Conservation (phyloP, 768 basidiomycete genomes). For the Serendipita indica region DNA sequence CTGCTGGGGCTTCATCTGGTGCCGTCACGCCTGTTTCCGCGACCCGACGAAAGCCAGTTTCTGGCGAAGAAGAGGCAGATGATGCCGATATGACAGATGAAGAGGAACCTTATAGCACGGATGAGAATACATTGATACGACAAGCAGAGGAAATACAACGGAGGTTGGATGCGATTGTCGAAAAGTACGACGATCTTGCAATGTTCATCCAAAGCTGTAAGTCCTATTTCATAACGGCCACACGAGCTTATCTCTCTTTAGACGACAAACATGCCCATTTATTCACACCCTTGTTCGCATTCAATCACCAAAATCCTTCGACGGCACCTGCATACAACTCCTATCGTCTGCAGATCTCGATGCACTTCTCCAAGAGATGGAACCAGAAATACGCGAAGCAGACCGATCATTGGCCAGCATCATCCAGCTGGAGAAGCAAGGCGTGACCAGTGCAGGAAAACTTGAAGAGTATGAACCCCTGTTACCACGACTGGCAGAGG, state of each 20-base stretch:
- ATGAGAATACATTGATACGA: slow-evolving; percentile 33
- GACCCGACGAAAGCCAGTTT: too few relatives aligned
- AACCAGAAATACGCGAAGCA: slow-evolving; percentile 66
- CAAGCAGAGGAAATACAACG: slow-evolving; percentile 47
- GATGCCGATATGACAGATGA: slow-evolving; percentile 27
- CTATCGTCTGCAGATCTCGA: slow-evolving; percentile 58
- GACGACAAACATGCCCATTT: slow-evolving; percentile 65
- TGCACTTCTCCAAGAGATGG: slow-evolving; percentile 61
- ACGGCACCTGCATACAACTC: slow-evolving; percentile 37
- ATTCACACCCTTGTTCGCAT: slow-evolving; percentile 60
- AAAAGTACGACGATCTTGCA: slow-evolving; percentile 53
- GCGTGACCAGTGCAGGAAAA: slow-evolving; percentile 57
- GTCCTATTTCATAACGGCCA: slow-evolving; percentile 17
- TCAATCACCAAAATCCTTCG: slow-evolving; percentile 28
- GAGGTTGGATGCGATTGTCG: slow-evolving; percentile 41
- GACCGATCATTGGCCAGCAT: slow-evolving; percentile 74
- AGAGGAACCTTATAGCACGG: slow-evolving; percentile 23
- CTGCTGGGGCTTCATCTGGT: too few relatives aligned
- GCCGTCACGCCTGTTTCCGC: too few relatives aligned
- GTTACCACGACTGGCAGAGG: slow-evolving; percentile 47
- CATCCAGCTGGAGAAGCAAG: slow-evolving; percentile 49
- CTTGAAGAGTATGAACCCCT: slow-evolving; percentile 51
- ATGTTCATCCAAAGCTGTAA: slow-evolving; percentile 63
- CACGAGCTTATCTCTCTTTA: slow-evolving; percentile 20
- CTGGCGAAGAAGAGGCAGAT: slow-evolving; percentile 17